Evolutionary conservation across 2,329 filamentous ascomycete species (phyloP).

Genomic region (Diaporthe vexans): DNA sequence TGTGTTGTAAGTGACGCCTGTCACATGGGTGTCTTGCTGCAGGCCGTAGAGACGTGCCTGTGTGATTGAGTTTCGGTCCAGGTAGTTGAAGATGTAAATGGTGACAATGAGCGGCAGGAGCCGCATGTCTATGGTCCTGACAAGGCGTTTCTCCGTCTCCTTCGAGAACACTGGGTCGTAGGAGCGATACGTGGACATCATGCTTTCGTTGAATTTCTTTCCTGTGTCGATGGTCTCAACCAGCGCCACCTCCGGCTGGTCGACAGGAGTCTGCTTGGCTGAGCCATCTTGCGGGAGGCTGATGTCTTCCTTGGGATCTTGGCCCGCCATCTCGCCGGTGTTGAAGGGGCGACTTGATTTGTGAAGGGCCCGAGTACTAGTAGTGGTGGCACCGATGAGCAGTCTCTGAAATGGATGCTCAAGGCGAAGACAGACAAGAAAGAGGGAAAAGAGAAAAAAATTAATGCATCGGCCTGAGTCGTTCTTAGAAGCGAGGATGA

Average conservation of each 20-base stretch:
- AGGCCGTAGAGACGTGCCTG: slow-evolving; percentile 57
- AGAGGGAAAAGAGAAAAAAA: neutral
- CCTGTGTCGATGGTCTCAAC: neutral
- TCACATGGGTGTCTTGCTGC: slow-evolving; percentile 55
- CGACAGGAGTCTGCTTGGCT: neutral
- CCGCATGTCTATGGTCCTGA: neutral
- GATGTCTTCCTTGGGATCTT: neutral
- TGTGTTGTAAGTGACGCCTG: slow-evolving; percentile 53
- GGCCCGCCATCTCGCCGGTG: neutral
- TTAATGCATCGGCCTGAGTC: neutral
- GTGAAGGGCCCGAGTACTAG: neutral
- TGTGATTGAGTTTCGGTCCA: slow-evolving; percentile 55
- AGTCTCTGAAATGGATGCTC: neutral
- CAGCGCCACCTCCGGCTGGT: neutral
- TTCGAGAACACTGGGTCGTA: slow-evolving; percentile 2
- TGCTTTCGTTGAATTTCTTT: neutral
- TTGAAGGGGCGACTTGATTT: neutral
- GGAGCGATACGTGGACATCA: slow-evolving; percentile 1
- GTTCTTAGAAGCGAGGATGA: neutral
- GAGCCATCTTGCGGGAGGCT: too few species aligned
- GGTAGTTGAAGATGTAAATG: slow-evolving; percentile 57
- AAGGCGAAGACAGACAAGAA: too few species aligned
- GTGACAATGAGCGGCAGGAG: slow-evolving; percentile 48
- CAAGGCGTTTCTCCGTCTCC: slow-evolving; percentile 1
- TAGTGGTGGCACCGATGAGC: neutral